These are phyloP conservation scores for Leishmania tarentolae DNA, from an alignment of 208 protist genomes.

Conservation along the genomic window DNA sequence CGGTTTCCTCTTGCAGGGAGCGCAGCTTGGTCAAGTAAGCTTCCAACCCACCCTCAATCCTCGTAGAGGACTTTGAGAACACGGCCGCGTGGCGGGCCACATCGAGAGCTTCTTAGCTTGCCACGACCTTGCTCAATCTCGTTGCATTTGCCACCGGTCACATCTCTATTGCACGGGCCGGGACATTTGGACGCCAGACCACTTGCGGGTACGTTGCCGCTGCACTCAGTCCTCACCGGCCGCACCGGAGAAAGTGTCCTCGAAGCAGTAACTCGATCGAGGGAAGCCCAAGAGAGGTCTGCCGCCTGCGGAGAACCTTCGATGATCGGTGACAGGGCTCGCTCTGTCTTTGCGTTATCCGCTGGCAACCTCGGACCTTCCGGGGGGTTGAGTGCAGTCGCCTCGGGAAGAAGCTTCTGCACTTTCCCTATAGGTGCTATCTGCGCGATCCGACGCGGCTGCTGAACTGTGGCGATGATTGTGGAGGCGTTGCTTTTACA, in stretches of 20 bases:
- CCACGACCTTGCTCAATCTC: background rate
- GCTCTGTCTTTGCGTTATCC: background rate
- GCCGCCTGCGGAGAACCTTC: no score
- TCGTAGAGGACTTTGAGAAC: slow-evolving; percentile 23
- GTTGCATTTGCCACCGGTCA: background rate
- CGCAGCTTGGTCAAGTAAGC: background rate
- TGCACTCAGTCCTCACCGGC: background rate
- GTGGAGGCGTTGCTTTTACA: slow-evolving; percentile 2
- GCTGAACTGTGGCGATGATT: slow-evolving; percentile 22
- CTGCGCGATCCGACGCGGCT: slow-evolving; percentile 1
- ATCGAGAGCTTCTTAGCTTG: slow-evolving; percentile 1
- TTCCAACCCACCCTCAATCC: slow-evolving; percentile 9
- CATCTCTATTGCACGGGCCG: background rate
- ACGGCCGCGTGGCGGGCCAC: slow-evolving; percentile 5
- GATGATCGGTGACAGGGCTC: background rate
- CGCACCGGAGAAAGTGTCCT: no score
- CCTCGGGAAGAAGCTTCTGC: background rate
- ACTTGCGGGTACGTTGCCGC: background rate
- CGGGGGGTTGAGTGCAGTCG: background rate
- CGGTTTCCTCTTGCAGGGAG: background rate
- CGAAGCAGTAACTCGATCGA: background rate
- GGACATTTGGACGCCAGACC: background rate
- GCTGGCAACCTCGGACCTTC: no score
- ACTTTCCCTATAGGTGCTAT: background rate
- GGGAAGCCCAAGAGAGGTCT: background rate